phyloP scores from a whole-genome alignment of 2,329 filamentous ascomycete genomes.

The Microascus cirrosus region DNA sequence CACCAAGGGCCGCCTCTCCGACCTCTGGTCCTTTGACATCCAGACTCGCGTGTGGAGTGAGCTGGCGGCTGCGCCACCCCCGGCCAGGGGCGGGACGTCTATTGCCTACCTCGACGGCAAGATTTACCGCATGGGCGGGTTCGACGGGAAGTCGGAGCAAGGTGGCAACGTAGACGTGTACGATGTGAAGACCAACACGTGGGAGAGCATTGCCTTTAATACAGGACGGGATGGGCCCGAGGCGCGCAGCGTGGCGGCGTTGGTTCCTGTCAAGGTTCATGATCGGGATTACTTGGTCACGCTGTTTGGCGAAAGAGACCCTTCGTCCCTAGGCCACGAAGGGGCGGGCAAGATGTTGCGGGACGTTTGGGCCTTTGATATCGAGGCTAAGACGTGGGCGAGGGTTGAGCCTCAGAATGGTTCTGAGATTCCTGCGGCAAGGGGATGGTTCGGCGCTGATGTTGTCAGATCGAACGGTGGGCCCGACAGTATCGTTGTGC shows the following conservation, averaged over 20 bases:
- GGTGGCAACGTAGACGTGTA: constrained; percentile 45
- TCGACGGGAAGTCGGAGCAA: constrained; percentile 48
- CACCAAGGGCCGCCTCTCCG: constrained; percentile 39
- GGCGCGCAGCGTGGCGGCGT: constrained; percentile 18
- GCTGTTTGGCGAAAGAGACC: constrained; percentile 26
- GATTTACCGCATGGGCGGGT: constrained; percentile 53
- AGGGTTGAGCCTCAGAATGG: constrained; percentile 1
- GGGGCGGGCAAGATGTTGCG: constrained; percentile 27
- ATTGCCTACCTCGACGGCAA: constrained; percentile 22
- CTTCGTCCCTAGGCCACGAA: constrained; percentile 23
- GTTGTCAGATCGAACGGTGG: constrained; percentile 7
- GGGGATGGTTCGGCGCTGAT: constrained; percentile 29
- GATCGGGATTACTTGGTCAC: constrained; percentile 19
- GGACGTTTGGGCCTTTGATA: constrained; percentile 28
- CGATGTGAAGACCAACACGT: constrained; percentile 12
- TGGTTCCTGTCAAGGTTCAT: constrained; percentile 12
- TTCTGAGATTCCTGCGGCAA: constrained; percentile 9
- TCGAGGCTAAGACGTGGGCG: constrained; percentile 16
- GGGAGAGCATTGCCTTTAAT: constrained; percentile 13
- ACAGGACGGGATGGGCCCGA: constrained; percentile 16
- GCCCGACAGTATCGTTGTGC: constrained; percentile 17
- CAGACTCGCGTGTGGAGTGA: constrained; percentile 34
- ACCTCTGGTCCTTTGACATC: constrained; percentile 50
- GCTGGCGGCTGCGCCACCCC: constrained; percentile 38
- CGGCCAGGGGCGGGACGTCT: constrained; percentile 28